Conservation (phyloP, 1,284 basidiomycete genomes). For the Cryptococcus depauperatus region DNA sequence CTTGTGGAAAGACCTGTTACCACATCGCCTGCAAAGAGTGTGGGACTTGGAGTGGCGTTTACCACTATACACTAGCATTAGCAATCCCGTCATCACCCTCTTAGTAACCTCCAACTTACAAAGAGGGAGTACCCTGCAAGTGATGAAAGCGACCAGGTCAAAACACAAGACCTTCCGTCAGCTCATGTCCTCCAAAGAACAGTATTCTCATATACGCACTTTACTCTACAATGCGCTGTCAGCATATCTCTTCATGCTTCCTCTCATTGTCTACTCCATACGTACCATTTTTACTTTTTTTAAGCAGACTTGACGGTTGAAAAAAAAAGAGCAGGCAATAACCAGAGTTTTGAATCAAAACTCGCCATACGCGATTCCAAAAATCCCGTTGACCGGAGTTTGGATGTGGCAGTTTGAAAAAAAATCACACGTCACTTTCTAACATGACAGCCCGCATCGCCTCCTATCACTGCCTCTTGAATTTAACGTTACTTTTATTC, state of each 20-base stretch:
- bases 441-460: too few relatives aligned
- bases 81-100: not conserved
- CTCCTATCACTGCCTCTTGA: too few relatives aligned
- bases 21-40: constrained; percentile 93
- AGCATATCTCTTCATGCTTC: constrained; percentile 2
- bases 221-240: constrained; percentile 20
- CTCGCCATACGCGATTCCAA: too few relatives aligned
- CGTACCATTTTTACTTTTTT: constrained; percentile 43
- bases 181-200: constrained; percentile 13
- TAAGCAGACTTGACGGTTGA: too few relatives aligned
- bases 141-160: constrained; percentile 56
- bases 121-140: constrained; percentile 75
- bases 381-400: too few relatives aligned
- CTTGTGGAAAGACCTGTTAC: constrained; percentile 85
- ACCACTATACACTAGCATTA: constrained; percentile 50
- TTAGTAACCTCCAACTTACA: constrained; percentile 49
- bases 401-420: too few relatives aligned
- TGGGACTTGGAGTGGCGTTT: constrained; percentile 98
- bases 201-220: constrained; percentile 19
- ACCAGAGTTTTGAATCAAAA: too few relatives aligned
- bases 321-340: too few relatives aligned
- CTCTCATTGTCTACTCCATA: constrained; percentile 3
- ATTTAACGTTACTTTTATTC: too few relatives aligned
- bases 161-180: constrained; percentile 44
- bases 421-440: too few relatives aligned